Percentiles rank a stretch among this genome's conserved stretches.
These are phyloP conservation scores for Vachellia pachyceras DNA, from an alignment of 306 rosid species.

Conservation along the genomic window DNA sequence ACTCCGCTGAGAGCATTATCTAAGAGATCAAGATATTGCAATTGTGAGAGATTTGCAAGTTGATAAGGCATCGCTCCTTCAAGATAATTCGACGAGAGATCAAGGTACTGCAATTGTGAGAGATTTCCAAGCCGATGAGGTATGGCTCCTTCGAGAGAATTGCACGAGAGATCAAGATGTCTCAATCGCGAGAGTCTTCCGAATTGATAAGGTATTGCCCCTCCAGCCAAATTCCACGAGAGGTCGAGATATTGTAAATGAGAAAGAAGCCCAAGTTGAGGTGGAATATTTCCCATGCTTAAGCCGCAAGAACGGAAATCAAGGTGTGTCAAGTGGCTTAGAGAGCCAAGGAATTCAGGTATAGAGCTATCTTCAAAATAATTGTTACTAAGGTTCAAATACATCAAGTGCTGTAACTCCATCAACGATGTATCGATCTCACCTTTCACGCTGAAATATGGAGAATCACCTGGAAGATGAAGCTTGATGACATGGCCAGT, in stretches of 20 bases:
- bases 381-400: too few relatives aligned
- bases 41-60: neutral
- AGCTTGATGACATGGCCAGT: neutral
- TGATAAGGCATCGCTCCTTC: neutral
- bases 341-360: too few relatives aligned
- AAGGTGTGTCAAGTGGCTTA: too few relatives aligned
- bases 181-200: neutral
- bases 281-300: too few relatives aligned
- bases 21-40: neutral
- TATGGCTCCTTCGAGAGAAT: neutral
- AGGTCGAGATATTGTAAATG: neutral
- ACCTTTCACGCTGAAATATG: neutral
- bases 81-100: neutral
- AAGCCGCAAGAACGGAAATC: too few relatives aligned
- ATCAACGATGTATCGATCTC: too few relatives aligned
- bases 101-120: neutral
- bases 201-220: neutral
- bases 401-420: too few relatives aligned
- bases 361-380: too few relatives aligned
- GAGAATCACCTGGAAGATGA: neutral
- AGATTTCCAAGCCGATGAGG: slow-evolving; percentile 4
- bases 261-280: neutral
- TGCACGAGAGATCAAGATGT: neutral
- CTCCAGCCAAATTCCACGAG: neutral
- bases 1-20: rapidly evolving